Evolutionary conservation across 176 grass and related monocot species (phyloP).

Genomic region (Aegilops longissima): DNA sequence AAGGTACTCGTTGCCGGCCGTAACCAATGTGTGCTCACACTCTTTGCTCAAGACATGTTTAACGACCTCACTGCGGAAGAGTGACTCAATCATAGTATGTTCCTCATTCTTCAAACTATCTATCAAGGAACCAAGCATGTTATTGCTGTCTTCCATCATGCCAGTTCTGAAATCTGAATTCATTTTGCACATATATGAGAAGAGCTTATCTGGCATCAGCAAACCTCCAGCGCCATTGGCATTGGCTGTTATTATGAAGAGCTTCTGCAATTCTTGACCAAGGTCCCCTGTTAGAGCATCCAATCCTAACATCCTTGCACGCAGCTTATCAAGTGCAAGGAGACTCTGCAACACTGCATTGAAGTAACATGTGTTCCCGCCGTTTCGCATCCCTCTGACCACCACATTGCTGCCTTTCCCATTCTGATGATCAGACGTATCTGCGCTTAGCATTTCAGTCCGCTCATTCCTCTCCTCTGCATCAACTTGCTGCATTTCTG

Average conservation of each 20-base stretch:
- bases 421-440: too few relatives aligned
- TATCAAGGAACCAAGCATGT: conserved; percentile 77
- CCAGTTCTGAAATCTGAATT: conserved; percentile 67
- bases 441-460: too few relatives aligned
- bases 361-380: conserved; percentile 92
- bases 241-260: conserved; percentile 50
- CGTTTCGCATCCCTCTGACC: too few relatives aligned
- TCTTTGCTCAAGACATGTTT: conserved; percentile 49
- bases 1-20: conserved; percentile 48
- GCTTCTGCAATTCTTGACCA: conserved; percentile 56
- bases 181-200: conserved; percentile 65
- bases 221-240: conserved; percentile 39
- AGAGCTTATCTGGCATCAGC: conserved; percentile 67
- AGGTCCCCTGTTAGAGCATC: conserved; percentile 41
- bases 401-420: too few relatives aligned
- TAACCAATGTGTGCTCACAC: conserved; percentile 60
- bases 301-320: conserved; percentile 50
- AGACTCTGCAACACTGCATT: conserved; percentile 84
- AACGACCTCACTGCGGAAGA: background rate
- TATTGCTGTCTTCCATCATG: conserved; percentile 83
- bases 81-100: background rate
- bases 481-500: too few relatives aligned
- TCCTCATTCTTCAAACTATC: conserved; percentile 64
- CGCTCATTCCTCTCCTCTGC: too few relatives aligned
- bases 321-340: conserved; percentile 58